A percentile compares a stretch with the other conserved stretches of the same genome.
phyloP scores from a whole-genome alignment of 2,329 filamentous ascomycete species.

The Podosphaera xanthii region DNA sequence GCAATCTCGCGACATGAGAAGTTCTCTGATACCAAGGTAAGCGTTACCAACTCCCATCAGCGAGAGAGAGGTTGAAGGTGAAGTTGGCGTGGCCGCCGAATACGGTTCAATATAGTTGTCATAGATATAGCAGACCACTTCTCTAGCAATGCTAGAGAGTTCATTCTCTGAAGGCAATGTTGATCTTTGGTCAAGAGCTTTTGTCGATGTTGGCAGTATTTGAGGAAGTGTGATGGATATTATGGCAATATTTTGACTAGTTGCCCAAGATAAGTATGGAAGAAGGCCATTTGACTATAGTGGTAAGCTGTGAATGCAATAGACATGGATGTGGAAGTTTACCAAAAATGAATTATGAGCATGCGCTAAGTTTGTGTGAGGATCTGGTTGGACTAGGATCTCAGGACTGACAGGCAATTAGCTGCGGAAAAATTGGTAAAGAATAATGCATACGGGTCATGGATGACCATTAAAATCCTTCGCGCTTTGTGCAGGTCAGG shows the following conservation, averaged over 20 bases:
- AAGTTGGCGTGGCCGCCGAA: conserved; percentile 19
- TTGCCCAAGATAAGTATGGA: conserved; percentile 67
- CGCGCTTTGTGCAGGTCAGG: conserved; percentile 40
- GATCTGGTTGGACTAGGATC: conserved; percentile 41
- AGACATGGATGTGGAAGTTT: conserved; percentile 19
- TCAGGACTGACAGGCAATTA: conserved; percentile 31
- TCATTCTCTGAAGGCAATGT: neutral
- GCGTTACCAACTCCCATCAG: conserved; percentile 79
- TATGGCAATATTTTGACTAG: conserved; percentile 53
- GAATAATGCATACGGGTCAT: conserved; percentile 48
- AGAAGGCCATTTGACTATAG: conserved; percentile 58
- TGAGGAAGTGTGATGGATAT: conserved; percentile 83
- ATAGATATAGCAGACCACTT: conserved; percentile 74
- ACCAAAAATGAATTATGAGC: conserved; percentile 77
- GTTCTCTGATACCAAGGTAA: conserved; percentile 59
- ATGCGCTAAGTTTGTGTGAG: conserved; percentile 49
- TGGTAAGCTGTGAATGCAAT: conserved; percentile 12
- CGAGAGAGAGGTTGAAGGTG: conserved; percentile 51
- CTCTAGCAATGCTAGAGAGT: conserved; percentile 20
- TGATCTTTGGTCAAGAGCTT: conserved; percentile 1
- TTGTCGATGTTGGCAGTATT: conserved; percentile 25
- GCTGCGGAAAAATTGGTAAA: neutral
- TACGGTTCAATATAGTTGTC: conserved; percentile 69
- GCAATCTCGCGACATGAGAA: conserved; percentile 53
- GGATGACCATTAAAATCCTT: conserved; percentile 64